These are phyloP conservation scores for Colletotrichum sp. DNA, from an alignment of 2,329 filamentous ascomycete species.

Conservation along the genomic window DNA sequence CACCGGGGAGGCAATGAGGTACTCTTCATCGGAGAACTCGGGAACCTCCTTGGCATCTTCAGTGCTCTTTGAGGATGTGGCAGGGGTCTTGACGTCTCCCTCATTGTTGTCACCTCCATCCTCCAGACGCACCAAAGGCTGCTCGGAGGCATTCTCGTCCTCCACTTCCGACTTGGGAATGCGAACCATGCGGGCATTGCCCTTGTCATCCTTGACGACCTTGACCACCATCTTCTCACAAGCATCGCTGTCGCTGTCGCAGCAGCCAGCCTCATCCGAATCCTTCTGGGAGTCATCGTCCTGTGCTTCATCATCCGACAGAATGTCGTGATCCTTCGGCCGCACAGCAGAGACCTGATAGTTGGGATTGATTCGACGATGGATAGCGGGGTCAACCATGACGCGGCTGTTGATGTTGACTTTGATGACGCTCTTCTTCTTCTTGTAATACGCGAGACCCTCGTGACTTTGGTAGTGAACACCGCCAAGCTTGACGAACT, in stretches of 20 bases:
- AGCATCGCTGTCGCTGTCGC: conserved; percentile 44
- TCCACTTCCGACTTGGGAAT: conserved; percentile 38
- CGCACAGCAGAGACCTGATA: conserved; percentile 79
- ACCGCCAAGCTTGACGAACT: conserved; percentile 80
- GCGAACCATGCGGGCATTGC: conserved; percentile 31
- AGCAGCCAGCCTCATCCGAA: conserved; percentile 40
- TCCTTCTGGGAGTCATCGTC: conserved; percentile 44
- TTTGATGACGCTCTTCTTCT: conserved; percentile 75
- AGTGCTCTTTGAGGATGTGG: conserved; percentile 21
- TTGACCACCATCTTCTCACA: conserved; percentile 55
- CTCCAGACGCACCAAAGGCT: conserved; percentile 48
- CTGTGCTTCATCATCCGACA: conserved; percentile 54
- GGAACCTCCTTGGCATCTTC: conserved; percentile 40
- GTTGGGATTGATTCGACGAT: conserved; percentile 85
- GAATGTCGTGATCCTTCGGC: conserved; percentile 69
- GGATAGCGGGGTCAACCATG: conserved; percentile 86
- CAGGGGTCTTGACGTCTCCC: conserved; percentile 29
- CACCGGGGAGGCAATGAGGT: conserved; percentile 82
- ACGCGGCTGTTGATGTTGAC: conserved; percentile 86
- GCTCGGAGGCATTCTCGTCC: conserved; percentile 46
- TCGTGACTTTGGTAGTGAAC: conserved; percentile 85
- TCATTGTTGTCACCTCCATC: conserved; percentile 29
- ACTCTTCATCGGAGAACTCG: conserved; percentile 80
- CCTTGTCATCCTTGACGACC: conserved; percentile 50
- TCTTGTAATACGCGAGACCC: conserved; percentile 85